phyloP scores from a whole-genome alignment of 495 filamentous ascomycete species.

The Podospora pseudoanserina region DNA sequence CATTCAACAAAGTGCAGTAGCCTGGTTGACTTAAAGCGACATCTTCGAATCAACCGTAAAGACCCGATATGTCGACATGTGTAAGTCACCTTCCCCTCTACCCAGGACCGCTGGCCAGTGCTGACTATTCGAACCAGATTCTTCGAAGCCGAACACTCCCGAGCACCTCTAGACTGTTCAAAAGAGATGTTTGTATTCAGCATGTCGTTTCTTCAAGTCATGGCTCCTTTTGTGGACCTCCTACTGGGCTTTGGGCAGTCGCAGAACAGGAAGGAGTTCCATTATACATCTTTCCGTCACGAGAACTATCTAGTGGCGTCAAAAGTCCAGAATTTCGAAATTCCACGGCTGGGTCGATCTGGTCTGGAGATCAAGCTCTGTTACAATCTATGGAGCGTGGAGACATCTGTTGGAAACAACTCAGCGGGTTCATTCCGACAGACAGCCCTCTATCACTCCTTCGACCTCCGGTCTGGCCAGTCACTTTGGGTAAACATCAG shows the following conservation, averaged over 20 bases:
- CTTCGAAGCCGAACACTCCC: background rate
- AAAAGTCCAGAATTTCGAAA: background rate
- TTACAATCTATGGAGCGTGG: background rate
- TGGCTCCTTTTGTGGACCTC: background rate
- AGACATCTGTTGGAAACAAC: background rate
- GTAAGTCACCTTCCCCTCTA: background rate
- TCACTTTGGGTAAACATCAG: background rate
- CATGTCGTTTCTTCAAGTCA: conserved; percentile 1
- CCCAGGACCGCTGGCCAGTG: background rate
- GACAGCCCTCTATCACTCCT: background rate
- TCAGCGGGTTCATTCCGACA: background rate
- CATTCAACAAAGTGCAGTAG: too few species aligned
- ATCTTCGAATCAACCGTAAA: background rate
- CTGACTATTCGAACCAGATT: background rate
- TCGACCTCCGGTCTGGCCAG: background rate
- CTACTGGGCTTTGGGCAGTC: background rate
- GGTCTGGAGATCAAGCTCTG: background rate
- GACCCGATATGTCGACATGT: conserved; percentile 3
- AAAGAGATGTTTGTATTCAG: background rate
- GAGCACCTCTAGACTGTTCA: background rate
- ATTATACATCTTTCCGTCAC: background rate
- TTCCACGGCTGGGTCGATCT: background rate
- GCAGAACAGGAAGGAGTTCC: background rate
- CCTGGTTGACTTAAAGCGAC: background rate
- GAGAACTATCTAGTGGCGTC: background rate